Base-by-base conservation (phyloP, 2,329 filamentous ascomycete species). In the Talaromyces sp. region DNA sequence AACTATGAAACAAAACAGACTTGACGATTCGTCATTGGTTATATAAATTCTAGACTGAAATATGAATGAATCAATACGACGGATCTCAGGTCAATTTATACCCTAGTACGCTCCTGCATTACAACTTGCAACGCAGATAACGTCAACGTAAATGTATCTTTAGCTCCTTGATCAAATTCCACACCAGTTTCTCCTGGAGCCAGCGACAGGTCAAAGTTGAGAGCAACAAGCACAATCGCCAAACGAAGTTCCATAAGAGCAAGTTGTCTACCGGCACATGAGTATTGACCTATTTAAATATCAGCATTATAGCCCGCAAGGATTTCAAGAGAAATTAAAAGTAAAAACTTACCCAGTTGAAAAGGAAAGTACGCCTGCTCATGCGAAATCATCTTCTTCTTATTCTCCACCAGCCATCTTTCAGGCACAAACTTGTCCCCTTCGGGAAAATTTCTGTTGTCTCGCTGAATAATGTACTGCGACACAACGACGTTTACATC, bases 161-260 rank as follows among this genome's bases (percentile, higher is more conserved):
- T 38, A 29, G 58, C 65, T n/a, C 58, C 65, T 29, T 51, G 60
- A 58, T 67, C 65, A 43, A 67, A 67, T 25, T 65, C 31, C 2
- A 58, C 47, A 3, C 63, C 63, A 49, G 51, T 34, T n/a, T 67
- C 61, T 22, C 61, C 67, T 19, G 68, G 65, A 34, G 68, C 60
- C 10, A 70, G 51, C 10, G n/a, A n/a, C 19, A 70, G 17, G 29
- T 68, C 64, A 8, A 67, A 70, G 25, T 63, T 58, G 3, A 58
- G 38, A 13, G 65, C 68, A 11, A 61, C 59, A 5, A 45, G 58
- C 15, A 66, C 67, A 1, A 73, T 63, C 5, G 70, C 71, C 13
- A 69, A 66, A 10, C 71, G 65, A 10, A 73, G 51, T 36, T 72
- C 69, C 70, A 72, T 73, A 53, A 72, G 63, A 7, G 72, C 72